Conservation (phyloP, 805 yeast genomes). For the Priceomyces haplophilus region DNA sequence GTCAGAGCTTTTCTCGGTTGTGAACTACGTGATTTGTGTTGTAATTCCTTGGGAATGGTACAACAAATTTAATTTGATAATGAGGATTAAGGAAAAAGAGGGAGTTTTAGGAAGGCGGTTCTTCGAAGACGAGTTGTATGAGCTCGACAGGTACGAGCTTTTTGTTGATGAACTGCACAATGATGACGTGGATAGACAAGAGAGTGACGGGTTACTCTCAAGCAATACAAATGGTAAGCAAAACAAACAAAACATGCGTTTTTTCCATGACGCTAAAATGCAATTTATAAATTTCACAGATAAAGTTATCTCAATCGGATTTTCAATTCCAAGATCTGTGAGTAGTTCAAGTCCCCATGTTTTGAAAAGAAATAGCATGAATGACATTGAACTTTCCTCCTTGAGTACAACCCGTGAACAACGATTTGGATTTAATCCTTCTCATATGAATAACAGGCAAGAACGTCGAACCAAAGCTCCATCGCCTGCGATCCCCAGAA, state of each 20-base stretch:
- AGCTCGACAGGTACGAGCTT: conserved; percentile 37
- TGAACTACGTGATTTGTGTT: conserved; percentile 67
- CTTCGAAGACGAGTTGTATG: conserved; percentile 61
- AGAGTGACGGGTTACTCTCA: background rate
- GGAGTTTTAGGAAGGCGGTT: conserved; percentile 74
- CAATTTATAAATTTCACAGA: conserved; percentile 48
- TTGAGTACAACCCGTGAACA: background rate
- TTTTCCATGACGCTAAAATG: conserved; percentile 24
- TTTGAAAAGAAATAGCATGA: background rate
- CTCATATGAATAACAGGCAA: background rate
- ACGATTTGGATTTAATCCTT: conserved; percentile 5
- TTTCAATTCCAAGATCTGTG: conserved; percentile 54
- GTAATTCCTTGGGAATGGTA: conserved; percentile 87
- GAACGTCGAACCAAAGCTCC: background rate
- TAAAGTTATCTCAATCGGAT: conserved; percentile 53
- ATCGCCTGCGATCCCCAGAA: conserved; percentile 4
- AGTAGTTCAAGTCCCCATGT: conserved; percentile 26
- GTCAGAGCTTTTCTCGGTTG: conserved; percentile 69
- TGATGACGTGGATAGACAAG: background rate
- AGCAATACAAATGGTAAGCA: background rate
- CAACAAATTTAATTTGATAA: conserved; percentile 57
- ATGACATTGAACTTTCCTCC: conserved; percentile 1
- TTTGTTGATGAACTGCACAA: conserved; percentile 35
- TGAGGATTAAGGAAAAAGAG: conserved; percentile 59
- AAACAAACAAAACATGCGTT: background rate